Conservation (phyloP, 1,284 basidiomycete genomes). For the Mycena citricolor region DNA sequence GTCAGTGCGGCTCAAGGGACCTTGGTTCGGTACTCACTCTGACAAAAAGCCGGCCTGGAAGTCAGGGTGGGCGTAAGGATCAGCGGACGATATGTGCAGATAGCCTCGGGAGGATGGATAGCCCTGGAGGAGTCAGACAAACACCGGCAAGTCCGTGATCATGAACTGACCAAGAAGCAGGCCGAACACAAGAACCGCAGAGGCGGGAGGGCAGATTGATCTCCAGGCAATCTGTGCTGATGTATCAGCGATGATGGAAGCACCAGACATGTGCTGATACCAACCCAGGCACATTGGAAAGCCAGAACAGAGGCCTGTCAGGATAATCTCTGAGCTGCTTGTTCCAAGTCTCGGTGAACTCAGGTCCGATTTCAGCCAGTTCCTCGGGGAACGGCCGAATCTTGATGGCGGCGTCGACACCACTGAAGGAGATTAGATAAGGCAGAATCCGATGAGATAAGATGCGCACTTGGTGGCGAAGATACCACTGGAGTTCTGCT, state of each 20-base stretch:
- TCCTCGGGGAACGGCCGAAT: constrained; percentile 47
- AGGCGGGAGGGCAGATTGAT: constrained; percentile 25
- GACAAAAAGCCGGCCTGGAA: constrained; percentile 30
- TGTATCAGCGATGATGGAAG: constrained; percentile 31
- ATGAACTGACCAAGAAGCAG: constrained; percentile 28
- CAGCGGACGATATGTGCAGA: constrained; percentile 25
- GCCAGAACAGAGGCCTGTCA: constrained; percentile 47
- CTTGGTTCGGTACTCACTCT: constrained; percentile 23
- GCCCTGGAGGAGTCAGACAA: neutral
- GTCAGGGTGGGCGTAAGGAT: constrained; percentile 26
- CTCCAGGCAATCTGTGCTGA: constrained; percentile 28
- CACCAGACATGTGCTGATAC: neutral
- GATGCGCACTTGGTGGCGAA: constrained; percentile 47
- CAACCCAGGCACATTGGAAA: constrained; percentile 24
- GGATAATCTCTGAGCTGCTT: constrained; percentile 40
- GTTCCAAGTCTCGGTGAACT: constrained; percentile 43
- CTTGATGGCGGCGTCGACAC: constrained; percentile 45
- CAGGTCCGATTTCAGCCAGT: constrained; percentile 43
- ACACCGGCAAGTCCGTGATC: neutral
- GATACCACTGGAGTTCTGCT: constrained; percentile 43
- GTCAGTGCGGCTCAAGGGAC: too few species aligned
- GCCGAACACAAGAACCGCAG: constrained; percentile 35
- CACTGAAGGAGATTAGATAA: constrained; percentile 28
- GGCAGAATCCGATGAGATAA: neutral
- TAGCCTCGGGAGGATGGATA: constrained; percentile 28